Evolutionary conservation across 2,329 filamentous ascomycete genomes (phyloP).

Genomic region (Trichoderma aggressivum): DNA sequence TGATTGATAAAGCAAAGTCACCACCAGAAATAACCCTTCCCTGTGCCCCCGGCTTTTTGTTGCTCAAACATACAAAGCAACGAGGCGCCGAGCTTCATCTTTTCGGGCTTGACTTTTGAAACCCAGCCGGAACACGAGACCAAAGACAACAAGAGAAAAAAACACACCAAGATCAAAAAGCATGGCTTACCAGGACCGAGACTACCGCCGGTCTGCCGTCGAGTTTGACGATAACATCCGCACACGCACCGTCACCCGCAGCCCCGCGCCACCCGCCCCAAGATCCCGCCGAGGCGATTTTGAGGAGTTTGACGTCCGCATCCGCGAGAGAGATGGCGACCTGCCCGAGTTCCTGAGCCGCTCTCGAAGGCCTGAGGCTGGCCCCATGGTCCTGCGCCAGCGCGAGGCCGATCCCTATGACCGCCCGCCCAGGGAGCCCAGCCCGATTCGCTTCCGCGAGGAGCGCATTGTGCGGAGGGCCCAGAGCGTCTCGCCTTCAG

Average conservation of each 20-base stretch:
- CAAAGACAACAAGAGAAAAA: slow-evolving; percentile 14
- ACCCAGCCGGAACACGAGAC: not conserved
- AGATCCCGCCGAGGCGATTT: slow-evolving; percentile 25
- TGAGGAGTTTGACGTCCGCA: slow-evolving; percentile 41
- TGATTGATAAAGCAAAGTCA: slow-evolving; percentile 8
- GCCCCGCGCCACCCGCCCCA: slow-evolving; percentile 29
- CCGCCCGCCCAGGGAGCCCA: slow-evolving; percentile 44
- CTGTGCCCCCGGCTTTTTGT: not conserved
- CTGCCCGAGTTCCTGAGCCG: slow-evolving; percentile 51
- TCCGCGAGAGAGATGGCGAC: slow-evolving; percentile 39
- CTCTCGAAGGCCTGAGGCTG: slow-evolving; percentile 46
- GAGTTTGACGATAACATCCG: slow-evolving; percentile 26
- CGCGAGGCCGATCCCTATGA: slow-evolving; percentile 54
- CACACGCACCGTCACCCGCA: slow-evolving; percentile 23
- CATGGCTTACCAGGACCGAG: slow-evolving; percentile 42
- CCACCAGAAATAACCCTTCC: not conserved
- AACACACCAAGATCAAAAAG: slow-evolving; percentile 4
- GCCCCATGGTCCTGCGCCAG: slow-evolving; percentile 52
- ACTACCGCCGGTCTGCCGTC: slow-evolving; percentile 34
- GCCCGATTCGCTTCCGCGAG: slow-evolving; percentile 42
- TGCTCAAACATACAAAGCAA: not conserved
- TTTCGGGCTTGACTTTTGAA: not conserved
- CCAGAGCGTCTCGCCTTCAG: slow-evolving; percentile 42
- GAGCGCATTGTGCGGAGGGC: slow-evolving; percentile 42
- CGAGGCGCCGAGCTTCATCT: not conserved